phyloP scores from a whole-genome alignment of 1,139 yeast genomes.

The Ogataea hybrid region DNA sequence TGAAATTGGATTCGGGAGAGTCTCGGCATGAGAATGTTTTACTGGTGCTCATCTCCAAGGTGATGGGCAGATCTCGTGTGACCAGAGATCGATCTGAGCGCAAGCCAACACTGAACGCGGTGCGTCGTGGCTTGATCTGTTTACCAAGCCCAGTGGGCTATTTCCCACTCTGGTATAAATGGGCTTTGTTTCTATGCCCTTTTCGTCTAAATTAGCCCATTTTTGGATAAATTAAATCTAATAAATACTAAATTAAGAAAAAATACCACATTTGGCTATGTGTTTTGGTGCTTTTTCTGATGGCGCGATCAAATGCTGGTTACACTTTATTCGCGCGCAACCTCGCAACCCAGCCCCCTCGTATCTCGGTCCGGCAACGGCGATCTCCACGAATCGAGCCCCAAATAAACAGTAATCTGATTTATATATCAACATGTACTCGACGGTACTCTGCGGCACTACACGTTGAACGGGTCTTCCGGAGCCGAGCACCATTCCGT shows the following conservation, averaged over 20 bases:
- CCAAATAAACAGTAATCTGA: no score
- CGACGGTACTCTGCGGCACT: no score
- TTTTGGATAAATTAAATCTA: not conserved
- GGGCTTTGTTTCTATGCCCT: not conserved
- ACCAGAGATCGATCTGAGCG: not conserved
- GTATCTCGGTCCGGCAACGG: not conserved
- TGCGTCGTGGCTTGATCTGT: not conserved
- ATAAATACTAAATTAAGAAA: not conserved
- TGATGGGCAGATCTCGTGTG: slow-evolving; percentile 1
- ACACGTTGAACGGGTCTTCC: no score
- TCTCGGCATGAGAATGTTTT: not conserved
- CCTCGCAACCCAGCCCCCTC: not conserved
- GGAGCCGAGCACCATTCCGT: slow-evolving; percentile 3
- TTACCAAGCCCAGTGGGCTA: not conserved
- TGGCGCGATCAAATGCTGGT: slow-evolving; percentile 14
- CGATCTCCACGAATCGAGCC: not conserved
- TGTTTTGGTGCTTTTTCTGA: slow-evolving; percentile 13
- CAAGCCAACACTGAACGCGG: not conserved
- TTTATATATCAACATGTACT: no score
- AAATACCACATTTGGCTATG: slow-evolving; percentile 1
- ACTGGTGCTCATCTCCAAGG: slow-evolving; percentile 9
- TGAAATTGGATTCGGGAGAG: not conserved
- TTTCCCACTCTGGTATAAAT: not conserved
- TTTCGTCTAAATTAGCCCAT: not conserved
- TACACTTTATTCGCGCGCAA: not conserved